A percentile compares a stretch with the other conserved stretches of the same genome.
These are phyloP conservation scores for Santalum album DNA, from an alignment of 164 flowering plant genomes.

Conservation along the genomic window DNA sequence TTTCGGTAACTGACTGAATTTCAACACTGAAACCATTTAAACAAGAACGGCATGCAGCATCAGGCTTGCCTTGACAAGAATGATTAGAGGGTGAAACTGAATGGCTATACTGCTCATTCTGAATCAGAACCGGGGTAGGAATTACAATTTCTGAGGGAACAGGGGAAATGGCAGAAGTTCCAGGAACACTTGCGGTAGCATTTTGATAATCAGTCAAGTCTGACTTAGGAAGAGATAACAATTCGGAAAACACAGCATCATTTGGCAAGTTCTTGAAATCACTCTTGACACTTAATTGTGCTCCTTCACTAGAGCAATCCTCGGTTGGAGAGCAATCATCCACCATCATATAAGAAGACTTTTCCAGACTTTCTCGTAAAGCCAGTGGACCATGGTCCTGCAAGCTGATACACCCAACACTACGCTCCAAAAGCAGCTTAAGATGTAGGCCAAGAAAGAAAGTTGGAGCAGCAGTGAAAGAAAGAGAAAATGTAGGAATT, in stretches of 20 bases:
- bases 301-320: constrained; percentile 12
- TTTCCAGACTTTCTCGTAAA: constrained; percentile 17
- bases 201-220: constrained; percentile 8
- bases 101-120: constrained; percentile 11
- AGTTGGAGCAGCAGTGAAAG: constrained; percentile 62
- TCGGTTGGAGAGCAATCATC: constrained; percentile 17
- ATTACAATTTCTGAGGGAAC: constrained; percentile 14
- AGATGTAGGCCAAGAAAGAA: constrained; percentile 66
- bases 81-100: constrained; percentile 12
- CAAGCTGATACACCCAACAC: constrained; percentile 28
- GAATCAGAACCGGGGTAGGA: constrained; percentile 12
- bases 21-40: constrained; percentile 36
- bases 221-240: constrained; percentile 13
- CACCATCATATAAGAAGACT: constrained; percentile 9
- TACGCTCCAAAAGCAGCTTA: constrained; percentile 56
- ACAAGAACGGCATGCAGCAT: constrained; percentile 14
- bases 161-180: constrained; percentile 18
- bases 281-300: constrained; percentile 12
- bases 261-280: constrained; percentile 6
- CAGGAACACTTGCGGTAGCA: constrained; percentile 13
- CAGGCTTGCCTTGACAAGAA: constrained; percentile 16
- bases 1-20: constrained; percentile 31
- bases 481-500: constrained; percentile 47
- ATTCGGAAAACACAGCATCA: constrained; percentile 18
- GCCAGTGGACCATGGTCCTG: constrained; percentile 19